phyloP scores from a whole-genome alignment of 164 flowering plant genomes.

The Kalanchoe fedtschenkoi region DNA sequence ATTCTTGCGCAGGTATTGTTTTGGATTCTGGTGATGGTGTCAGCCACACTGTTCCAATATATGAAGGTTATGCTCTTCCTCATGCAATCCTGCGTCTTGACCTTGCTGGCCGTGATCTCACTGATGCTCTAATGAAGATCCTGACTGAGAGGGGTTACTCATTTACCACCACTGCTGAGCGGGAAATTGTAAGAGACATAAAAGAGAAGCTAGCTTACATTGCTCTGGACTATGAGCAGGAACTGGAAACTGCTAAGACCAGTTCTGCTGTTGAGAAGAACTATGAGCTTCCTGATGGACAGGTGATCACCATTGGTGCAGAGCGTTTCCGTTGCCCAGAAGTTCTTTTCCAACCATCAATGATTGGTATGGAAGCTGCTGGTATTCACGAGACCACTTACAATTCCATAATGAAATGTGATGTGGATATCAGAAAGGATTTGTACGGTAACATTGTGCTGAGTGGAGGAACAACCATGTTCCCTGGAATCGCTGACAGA shows the following conservation, averaged over 20 bases:
- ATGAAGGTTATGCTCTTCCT: background rate
- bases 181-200: constrained; percentile 1
- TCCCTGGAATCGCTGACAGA: constrained; percentile 2
- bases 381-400: constrained; percentile 1
- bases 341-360: background rate
- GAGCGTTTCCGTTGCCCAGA: background rate
- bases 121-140: background rate
- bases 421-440: constrained; percentile 1
- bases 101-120: constrained; percentile 3
- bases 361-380: constrained; percentile 3
- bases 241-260: background rate
- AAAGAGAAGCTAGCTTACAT: background rate
- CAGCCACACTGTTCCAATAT: background rate
- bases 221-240: constrained; percentile 2
- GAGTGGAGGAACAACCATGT: constrained; percentile 1
- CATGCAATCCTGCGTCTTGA: background rate
- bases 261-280: background rate
- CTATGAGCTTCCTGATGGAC: constrained; percentile 1
- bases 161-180: background rate
- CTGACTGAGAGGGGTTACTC: constrained; percentile 1
- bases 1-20: background rate
- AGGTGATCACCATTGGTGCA: constrained; percentile 1
- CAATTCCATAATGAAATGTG: constrained; percentile 3
- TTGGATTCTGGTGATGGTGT: constrained; percentile 3
- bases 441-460: constrained; percentile 2